Evolutionary conservation across 495 filamentous ascomycete species (phyloP), one percentile per base, ranked within the genome.

Genomic region (Penicillium coffeae): DNA sequence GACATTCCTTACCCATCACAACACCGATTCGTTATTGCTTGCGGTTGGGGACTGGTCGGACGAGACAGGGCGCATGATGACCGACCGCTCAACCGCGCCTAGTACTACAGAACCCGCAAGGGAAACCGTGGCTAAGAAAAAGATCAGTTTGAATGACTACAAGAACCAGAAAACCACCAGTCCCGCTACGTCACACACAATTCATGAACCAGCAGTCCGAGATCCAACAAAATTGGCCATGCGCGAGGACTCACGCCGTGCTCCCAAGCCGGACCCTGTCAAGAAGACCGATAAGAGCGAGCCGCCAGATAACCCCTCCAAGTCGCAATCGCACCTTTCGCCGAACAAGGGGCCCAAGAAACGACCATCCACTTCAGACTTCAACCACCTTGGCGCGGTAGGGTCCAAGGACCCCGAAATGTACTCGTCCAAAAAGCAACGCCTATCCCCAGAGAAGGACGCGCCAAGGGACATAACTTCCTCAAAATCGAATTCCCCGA

Each of bases 11-110:
- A 66, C 70, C n/a, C 72, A 77, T 47, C 62, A 71, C 59, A 59
- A 71, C 47, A 61, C 60, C 25, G 73, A 79, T 50, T 72, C 71
- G 2, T 55, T 80, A 41, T 55, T 78, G 38, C 60, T 67, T 37
- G 69, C 73, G 14, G 66, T 75, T 45, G 76, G 76, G 22, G 73
- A 75, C 49, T 80, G 76, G 76, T 75, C 75, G 15, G 74, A 78
- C 56, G 71, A 68, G 40, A 66, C 70, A 25, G 76, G 72, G 46
- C 63, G 59, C 61, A 68, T 74, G 50, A 72, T 76, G 70, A 43
- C 63, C 39, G 73, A 73, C 55, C 60, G 56, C 37, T 59, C 68
- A 14, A 55, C 59, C 40, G 56, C 57, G 16, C 62, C 62, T 45
- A 75, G 63, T 56, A 66, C 63, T 16, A 57, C 59, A 43, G 66